These are phyloP conservation scores for Fusarium beomiforme DNA, from an alignment of 2,329 filamentous ascomycete species.

Conservation along the genomic window DNA sequence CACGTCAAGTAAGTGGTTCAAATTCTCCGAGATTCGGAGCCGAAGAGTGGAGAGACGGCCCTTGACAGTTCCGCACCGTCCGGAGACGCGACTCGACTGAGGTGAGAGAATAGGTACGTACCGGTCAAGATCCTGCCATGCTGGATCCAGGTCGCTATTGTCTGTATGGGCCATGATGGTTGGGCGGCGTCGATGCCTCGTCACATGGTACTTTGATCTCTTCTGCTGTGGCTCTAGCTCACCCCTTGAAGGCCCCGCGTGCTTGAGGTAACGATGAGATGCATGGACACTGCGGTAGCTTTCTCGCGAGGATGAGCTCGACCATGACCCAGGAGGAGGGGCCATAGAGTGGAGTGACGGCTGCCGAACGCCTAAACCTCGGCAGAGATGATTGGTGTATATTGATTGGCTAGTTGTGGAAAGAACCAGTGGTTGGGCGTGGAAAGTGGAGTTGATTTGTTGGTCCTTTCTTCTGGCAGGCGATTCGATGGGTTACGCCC, in stretches of 20 bases:
- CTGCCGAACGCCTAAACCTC: conserved; percentile 40
- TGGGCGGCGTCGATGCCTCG: conserved; percentile 38
- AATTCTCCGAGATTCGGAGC: conserved; percentile 30
- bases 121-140: conserved; percentile 83
- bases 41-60: conserved; percentile 32
- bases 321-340: conserved; percentile 39
- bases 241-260: conserved; percentile 38
- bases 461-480: conserved; percentile 31
- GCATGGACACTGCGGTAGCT: conserved; percentile 34
- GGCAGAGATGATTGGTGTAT: conserved; percentile 17
- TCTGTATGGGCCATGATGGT: conserved; percentile 51
- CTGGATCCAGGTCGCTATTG: conserved; percentile 60
- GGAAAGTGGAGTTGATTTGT: conserved; percentile 15
- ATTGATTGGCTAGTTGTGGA: conserved; percentile 31
- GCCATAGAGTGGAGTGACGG: conserved; percentile 36
- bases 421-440: not conserved
- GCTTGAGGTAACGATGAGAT: conserved; percentile 46
- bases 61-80: conserved; percentile 2
- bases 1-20: not conserved
- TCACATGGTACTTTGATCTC: conserved; percentile 42
- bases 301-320: conserved; percentile 37
- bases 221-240: conserved; percentile 25
- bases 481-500: conserved; percentile 8
- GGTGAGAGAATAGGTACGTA: conserved; percentile 56
- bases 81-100: conserved; percentile 8